Conservation (phyloP, 805 yeast genomes). For the Candida tammaniensis region DNA sequence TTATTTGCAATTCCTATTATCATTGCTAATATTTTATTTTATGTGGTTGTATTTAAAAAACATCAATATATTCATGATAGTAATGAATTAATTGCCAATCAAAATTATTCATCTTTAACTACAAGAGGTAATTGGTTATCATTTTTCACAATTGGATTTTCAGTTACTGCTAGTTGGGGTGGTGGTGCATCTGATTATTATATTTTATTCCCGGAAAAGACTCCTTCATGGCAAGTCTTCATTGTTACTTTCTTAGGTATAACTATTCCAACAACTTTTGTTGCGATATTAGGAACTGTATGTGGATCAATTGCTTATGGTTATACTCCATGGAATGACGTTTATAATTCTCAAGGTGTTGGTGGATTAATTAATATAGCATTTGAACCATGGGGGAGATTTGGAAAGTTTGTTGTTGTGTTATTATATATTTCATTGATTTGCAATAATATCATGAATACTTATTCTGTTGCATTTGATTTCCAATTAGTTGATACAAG, state of each 20-base stretch:
- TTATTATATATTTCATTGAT: slow-evolving; percentile 83
- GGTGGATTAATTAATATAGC: slow-evolving; percentile 73
- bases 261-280: slow-evolving; percentile 64
- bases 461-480: slow-evolving; percentile 85
- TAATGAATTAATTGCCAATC: slow-evolving; percentile 18
- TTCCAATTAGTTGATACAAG: slow-evolving; percentile 82
- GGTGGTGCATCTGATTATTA: slow-evolving; percentile 92
- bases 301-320: slow-evolving; percentile 59
- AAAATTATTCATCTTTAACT: slow-evolving; percentile 15
- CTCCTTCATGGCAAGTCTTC: slow-evolving; percentile 59
- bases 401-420: slow-evolving; percentile 88
- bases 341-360: slow-evolving; percentile 26
- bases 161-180: slow-evolving; percentile 81
- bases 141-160: slow-evolving; percentile 33
- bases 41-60: slow-evolving; percentile 29
- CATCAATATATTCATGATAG: slow-evolving; percentile 16
- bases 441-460: slow-evolving; percentile 89
- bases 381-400: slow-evolving; percentile 50
- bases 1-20: slow-evolving; percentile 28
- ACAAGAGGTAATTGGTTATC: slow-evolving; percentile 32
- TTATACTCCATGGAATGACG: slow-evolving; percentile 30
- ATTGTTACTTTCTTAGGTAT: slow-evolving; percentile 62
- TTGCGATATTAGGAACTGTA: slow-evolving; percentile 83
- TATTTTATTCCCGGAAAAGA: slow-evolving; percentile 72
- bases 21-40: slow-evolving; percentile 27